Base-by-base conservation (phyloP, 1,284 basidiomycete genomes). In the Xerocomus nothofagi region DNA sequence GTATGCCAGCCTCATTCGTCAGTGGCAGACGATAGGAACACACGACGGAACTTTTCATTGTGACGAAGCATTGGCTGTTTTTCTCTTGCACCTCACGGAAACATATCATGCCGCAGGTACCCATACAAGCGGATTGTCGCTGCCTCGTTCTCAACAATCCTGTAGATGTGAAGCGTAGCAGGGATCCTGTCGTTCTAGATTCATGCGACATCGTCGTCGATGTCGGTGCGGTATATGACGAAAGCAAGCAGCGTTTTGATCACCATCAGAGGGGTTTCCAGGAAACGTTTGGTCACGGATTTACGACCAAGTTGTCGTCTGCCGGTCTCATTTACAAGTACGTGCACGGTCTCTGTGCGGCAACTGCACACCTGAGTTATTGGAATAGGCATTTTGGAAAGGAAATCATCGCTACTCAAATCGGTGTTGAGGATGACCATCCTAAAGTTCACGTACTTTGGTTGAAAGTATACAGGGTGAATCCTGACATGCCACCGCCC, bases 1-100 rank as follows among this genome's bases (percentile, higher is more conserved):
- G 41, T 38, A 30, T 49, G 14, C 9, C 27, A 27, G 6, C 31
- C 39, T 44, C 23, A 53, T 51, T 10, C 12, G 9, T 43, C 34
- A 30, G 33, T 24, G 23, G 27, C 42, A 89, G 86, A 67, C 80
- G 33, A 95, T 96, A 62, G 93, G 93, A 44, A 98, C 95, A 2
- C 95, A 98, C 72, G 93, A 90, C 55, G 95, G 95, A 20, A 93
- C 92, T 0, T 98, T 98, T 70, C 96, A 99, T 67, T 96, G 93
- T 66, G 96, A 99, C 66, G 95, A 97, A 71, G 93, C 93, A 0
- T 79, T 97, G 18, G 93, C 93, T 1, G 92, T 97, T n/a, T 93
- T 88, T 71, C 77, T 99, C 51, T 78, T 99, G 36, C 84, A 85
- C 45, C 84, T 85, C 61, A 93, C 95, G 1, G 74, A 80, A 20